These are phyloP conservation scores for Trichoderma gracile DNA, from an alignment of 2,329 filamentous ascomycete species.

Conservation along the genomic window DNA sequence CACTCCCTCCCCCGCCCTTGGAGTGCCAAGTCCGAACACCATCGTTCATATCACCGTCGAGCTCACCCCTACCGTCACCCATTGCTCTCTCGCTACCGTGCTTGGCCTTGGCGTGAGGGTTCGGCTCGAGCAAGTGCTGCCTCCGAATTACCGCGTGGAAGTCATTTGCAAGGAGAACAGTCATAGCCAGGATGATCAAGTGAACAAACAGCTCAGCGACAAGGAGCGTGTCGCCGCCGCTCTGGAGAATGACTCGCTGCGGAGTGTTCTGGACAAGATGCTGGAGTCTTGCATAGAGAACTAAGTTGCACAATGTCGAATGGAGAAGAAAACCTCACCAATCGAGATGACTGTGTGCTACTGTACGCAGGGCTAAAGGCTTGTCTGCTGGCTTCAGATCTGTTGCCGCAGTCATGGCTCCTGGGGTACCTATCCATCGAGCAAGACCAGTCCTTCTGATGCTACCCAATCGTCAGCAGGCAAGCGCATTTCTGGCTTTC, in stretches of 20 bases:
- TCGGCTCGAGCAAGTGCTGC: conserved; percentile 84
- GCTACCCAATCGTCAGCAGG: not conserved
- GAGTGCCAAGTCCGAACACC: conserved; percentile 50
- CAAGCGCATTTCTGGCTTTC: not conserved
- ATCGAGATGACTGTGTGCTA: not conserved
- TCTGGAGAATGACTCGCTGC: conserved; percentile 87
- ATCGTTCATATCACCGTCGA: conserved; percentile 78
- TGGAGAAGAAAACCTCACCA: not conserved
- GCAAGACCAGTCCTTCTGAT: not conserved
- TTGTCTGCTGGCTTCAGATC: not conserved
- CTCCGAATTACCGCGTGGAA: conserved; percentile 88
- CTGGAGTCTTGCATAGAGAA: conserved; percentile 57
- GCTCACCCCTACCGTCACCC: conserved; percentile 93
- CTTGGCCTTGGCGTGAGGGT: conserved; percentile 93
- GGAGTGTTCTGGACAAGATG: conserved; percentile 90
- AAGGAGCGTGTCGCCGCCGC: conserved; percentile 96
- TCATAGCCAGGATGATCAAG: conserved; percentile 91
- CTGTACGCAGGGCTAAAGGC: not conserved
- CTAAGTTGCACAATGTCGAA: not conserved
- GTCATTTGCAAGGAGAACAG: conserved; percentile 94
- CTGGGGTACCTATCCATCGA: not conserved
- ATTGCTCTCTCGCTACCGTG: conserved; percentile 94
- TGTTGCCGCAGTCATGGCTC: not conserved
- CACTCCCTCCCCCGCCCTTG: conserved; percentile 43
- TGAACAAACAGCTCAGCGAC: conserved; percentile 94